Percentiles rank a stretch among this genome's conserved stretches.
Conservation (phyloP, 179 eudicot genomes). For the Carnegiea gigantea region DNA sequence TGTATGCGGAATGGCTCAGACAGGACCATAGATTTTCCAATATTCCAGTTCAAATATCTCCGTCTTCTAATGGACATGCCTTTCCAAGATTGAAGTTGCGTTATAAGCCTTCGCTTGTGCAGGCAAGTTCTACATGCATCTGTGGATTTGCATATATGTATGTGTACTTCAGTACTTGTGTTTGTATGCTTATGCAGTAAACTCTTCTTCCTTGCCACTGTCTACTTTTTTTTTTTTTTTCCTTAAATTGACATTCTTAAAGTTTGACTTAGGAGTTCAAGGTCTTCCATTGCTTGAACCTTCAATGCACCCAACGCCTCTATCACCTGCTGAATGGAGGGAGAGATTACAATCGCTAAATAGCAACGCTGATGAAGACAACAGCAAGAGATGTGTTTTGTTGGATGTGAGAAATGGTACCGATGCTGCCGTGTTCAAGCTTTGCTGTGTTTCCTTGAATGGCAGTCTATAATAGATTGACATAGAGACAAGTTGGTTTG, state of each 20-base stretch:
- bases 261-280: conserved; percentile 85
- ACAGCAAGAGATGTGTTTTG: conserved; percentile 39
- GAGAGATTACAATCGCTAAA: conserved; percentile 47
- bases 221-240: conserved; percentile 15
- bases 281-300: conserved; percentile 88
- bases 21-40: conserved; percentile 73
- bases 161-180: background rate
- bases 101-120: conserved; percentile 89
- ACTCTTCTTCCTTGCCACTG: background rate
- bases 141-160: background rate
- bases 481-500: background rate
- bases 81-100: conserved; percentile 91
- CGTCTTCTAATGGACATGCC: conserved; percentile 72
- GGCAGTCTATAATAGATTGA: background rate
- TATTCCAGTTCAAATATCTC: conserved; percentile 76
- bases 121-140: conserved; percentile 51
- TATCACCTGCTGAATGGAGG: conserved; percentile 80
- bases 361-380: conserved; percentile 32
- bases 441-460: background rate
- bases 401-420: conserved; percentile 98
- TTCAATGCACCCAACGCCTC: conserved; percentile 78
- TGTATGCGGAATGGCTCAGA: conserved; percentile 71
- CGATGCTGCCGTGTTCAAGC: background rate
- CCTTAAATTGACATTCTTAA: conserved; percentile 30
- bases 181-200: background rate